A percentile compares a stretch with the other conserved stretches of the same genome.
Evolutionary conservation across 139 green algal genomes (phyloP).

Genomic region (Eudorina sp.): DNA sequence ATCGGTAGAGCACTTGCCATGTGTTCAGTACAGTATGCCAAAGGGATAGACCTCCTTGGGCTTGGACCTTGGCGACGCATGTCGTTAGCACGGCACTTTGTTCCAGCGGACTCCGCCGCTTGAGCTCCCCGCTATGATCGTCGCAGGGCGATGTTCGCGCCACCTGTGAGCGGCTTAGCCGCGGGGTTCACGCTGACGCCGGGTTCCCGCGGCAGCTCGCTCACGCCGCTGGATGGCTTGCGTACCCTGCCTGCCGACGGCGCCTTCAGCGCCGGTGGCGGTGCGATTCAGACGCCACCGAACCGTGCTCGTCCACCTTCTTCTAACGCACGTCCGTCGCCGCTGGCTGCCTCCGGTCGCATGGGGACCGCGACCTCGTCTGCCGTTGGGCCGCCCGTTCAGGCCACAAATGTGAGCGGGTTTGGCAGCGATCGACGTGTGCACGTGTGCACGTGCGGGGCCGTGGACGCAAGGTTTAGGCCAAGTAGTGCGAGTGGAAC

Average conservation of each 20-base stretch:
- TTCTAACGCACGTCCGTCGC: conserved; percentile 6
- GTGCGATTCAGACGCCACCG: background rate
- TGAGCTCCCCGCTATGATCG: background rate
- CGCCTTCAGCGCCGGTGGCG: background rate
- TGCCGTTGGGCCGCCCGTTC: background rate
- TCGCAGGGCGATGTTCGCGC: conserved; percentile 15
- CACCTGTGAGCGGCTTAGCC: background rate
- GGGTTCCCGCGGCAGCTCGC: conserved; percentile 13
- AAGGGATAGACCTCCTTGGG: too few species aligned
- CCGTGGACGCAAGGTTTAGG: too few species aligned
- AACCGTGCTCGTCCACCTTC: background rate
- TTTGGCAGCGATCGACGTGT: too few species aligned
- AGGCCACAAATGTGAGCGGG: conserved; percentile 8
- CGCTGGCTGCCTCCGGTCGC: background rate
- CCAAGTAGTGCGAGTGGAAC: too few species aligned
- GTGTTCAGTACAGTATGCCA: too few species aligned
- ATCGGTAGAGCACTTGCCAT: too few species aligned
- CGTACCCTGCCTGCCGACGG: background rate
- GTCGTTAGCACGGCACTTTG: too few species aligned
- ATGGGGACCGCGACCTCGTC: background rate
- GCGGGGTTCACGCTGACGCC: background rate
- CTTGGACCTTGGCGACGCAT: too few species aligned
- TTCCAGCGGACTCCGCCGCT: too few species aligned
- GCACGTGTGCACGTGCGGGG: too few species aligned
- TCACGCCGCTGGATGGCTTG: conserved; percentile 36